Base-by-base conservation (phyloP, 495 filamentous ascomycete genomes). In the Penicillium dipodomyicola region DNA sequence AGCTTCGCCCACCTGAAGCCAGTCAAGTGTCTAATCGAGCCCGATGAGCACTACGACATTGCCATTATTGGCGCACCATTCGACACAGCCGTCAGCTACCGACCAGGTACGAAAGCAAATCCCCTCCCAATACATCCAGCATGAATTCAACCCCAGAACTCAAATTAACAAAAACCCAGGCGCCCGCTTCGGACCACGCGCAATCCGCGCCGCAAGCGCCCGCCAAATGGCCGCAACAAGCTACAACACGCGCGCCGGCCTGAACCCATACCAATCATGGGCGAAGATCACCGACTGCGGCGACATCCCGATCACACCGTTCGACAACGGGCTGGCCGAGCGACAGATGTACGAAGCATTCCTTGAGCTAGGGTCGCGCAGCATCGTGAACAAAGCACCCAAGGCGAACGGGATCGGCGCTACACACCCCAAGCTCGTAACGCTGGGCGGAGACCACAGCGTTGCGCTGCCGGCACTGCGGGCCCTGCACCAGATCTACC, bases 21-120 rank as follows among this genome's bases (percentile, higher is more conserved):
- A 58, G 77, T 84, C 50, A 89, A 87, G 52, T 94, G 90, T 62
- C 76, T 94, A 3, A 85, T 84, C 30, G 81, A 82, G 45, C 88
- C 87, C 0, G 72, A 81, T 37, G 80, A 81, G 58, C 66, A 72
- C 25, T 93, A 85, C 61, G 90, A 95, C 67, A 91, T 95, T 58
- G 90, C 79, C 32, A 82, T 95, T 47, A 82, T 95, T 48, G 90
- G 90, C 2, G 89, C 84, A 1, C 90, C 90, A 0, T 95, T 95
- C 64, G 90, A 95, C 68, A 93, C 90, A 1, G 88, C 90, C 17
- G 86, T 89, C 17, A 85, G 76, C 60, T 93, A 93, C 72, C 76
- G 90, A 60, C 90, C 90, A 49, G 87, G 87, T 84, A 68, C 41
- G 73, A 54, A 27, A 37, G 14, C 46, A 25, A 51, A 33, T 25